Base-by-base conservation (phyloP, 78 protist species). In the Reticulomyxa filosa region DNA sequence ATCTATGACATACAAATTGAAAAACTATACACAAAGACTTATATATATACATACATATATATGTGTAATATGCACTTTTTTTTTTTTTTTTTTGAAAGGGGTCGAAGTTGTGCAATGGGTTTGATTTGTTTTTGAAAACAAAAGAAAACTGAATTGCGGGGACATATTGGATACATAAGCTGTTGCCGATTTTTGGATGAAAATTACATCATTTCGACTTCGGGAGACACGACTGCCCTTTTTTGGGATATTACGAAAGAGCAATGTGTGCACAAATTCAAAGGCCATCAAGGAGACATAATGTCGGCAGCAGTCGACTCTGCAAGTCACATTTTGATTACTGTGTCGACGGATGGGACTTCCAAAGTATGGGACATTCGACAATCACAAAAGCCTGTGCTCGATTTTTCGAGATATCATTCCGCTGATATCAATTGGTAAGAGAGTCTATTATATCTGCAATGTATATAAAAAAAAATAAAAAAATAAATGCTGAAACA, bases 211-310 rank as follows among this genome's bases (percentile, higher is more conserved):
- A 32, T 87, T 23, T 83, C 94, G 23, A 27, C 73, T 0, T 76
- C 85, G 32, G 94, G 92, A 46, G 94, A 88, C 66, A 72, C 51
- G 81, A 75, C 80, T 11, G 80, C 88, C 70, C 79, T 78, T 22
- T 65, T 81, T 53, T 90, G 97, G 97, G 97, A 90, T 72, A 68
- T 88, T 36, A 87, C 85, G 62, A 63, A 65, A 26, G 84, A 88
- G 32, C 46, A 42, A 22, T 66, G 50, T 62, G 38, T 63, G 37
- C 34, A 69, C 10, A 61, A 75, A 57, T 85, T 82, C 38, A n/a
- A 29, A 0, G 91, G 74, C 33, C 97, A 90, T 75, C 56, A 61
- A 10, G 92, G 89, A 29, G 93, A 88, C 62, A 94, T 90, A 29
- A 90, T 84, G 94, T 62, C 55, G 20, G 0, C 72, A 1, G 6